Conservation (phyloP, 495 filamentous ascomycete genomes). For the Tuber umbilicatum region DNA sequence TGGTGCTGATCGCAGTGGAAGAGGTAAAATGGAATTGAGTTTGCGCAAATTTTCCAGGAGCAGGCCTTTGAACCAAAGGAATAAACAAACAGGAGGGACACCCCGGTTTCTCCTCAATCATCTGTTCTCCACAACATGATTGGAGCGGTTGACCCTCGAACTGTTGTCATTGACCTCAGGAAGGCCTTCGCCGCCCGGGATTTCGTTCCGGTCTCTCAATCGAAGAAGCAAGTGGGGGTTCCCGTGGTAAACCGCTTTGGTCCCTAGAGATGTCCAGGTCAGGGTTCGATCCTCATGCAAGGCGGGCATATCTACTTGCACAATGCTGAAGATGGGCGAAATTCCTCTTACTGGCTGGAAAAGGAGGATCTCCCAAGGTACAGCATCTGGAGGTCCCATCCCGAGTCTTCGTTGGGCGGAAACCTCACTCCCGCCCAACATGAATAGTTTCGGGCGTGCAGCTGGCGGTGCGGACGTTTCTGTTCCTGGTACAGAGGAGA, state of each 20-base stretch:
- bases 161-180: slow-evolving; percentile 15
- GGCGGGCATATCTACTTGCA: slow-evolving; percentile 29
- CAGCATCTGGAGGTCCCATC: slow-evolving; percentile 22
- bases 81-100: too few relatives aligned
- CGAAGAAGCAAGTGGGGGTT: slow-evolving; percentile 8
- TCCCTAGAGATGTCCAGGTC: slow-evolving; percentile 10
- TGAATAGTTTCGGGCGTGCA: slow-evolving; percentile 4
- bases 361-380: slow-evolving; percentile 10
- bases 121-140: too few relatives aligned
- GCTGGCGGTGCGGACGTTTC: slow-evolving; percentile 16
- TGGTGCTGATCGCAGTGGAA: too few relatives aligned
- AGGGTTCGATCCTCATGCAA: slow-evolving; percentile 16
- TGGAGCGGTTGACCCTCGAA: slow-evolving; percentile 27
- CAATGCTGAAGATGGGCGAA: slow-evolving; percentile 11
- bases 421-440: neutral
- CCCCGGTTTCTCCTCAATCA: too few relatives aligned
- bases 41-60: too few relatives aligned
- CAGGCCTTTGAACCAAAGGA: too few relatives aligned
- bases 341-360: slow-evolving; percentile 15
- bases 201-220: slow-evolving; percentile 8
- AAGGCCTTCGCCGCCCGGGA: slow-evolving; percentile 7
- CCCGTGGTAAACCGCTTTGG: slow-evolving; percentile 17
- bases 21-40: too few relatives aligned
- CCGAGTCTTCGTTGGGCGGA: slow-evolving; percentile 9
- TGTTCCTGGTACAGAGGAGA: slow-evolving; percentile 9